These are phyloP conservation scores for Hortiboletus campestris DNA, from an alignment of 768 basidiomycete species.

Conservation along the genomic window DNA sequence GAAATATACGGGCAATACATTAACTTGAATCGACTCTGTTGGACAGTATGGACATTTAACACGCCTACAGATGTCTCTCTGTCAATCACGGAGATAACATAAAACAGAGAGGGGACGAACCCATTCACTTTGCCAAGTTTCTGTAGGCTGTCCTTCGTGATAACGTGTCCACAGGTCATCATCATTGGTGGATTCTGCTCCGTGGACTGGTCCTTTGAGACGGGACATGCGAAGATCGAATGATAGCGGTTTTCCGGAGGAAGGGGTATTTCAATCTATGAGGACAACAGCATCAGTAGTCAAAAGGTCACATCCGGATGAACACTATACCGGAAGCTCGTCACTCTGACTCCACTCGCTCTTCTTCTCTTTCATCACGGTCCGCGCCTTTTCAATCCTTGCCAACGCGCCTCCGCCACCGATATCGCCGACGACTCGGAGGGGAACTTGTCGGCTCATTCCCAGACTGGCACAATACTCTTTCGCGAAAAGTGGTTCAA, in stretches of 20 bases:
- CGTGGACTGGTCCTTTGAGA: slow-evolving; percentile 95
- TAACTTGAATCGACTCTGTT: slow-evolving; percentile 58
- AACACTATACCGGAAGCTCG: slow-evolving; percentile 72
- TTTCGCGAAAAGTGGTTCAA: slow-evolving; percentile 81
- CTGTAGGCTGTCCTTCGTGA: slow-evolving; percentile 87
- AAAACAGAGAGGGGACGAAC: slow-evolving; percentile 47
- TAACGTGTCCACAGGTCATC: slow-evolving; percentile 94
- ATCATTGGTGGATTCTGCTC: slow-evolving; percentile 96
- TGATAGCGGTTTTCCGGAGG: slow-evolving; percentile 88
- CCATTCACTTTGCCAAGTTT: slow-evolving; percentile 84
- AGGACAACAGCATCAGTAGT: slow-evolving; percentile 1
- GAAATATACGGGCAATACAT: slow-evolving; percentile 67
- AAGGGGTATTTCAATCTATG: slow-evolving; percentile 90
- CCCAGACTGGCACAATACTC: slow-evolving; percentile 87
- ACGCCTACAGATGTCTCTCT: slow-evolving; percentile 46
- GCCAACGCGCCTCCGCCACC: slow-evolving; percentile 90
- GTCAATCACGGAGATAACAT: neutral
- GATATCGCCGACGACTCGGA: slow-evolving; percentile 88
- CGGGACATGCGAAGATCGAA: slow-evolving; percentile 96
- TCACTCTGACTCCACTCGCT: slow-evolving; percentile 89
- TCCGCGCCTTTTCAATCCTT: slow-evolving; percentile 90
- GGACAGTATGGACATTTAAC: slow-evolving; percentile 99
- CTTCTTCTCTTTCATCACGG: slow-evolving; percentile 89
- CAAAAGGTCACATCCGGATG: neutral
- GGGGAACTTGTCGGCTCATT: slow-evolving; percentile 85